phyloP scores from a whole-genome alignment of 176 grass and related monocot species.

The Juncus effusus region DNA sequence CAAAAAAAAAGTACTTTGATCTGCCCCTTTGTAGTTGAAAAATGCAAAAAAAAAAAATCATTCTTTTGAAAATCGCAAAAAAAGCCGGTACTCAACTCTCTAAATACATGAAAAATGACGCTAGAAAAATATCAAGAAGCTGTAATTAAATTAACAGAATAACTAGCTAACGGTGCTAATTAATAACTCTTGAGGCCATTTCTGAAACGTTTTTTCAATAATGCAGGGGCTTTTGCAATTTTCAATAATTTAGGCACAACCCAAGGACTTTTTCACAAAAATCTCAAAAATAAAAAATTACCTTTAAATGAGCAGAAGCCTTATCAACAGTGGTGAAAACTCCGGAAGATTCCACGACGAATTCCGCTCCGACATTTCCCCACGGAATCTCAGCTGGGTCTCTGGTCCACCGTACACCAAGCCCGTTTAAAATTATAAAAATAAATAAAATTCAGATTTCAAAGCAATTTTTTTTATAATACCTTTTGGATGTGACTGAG shows the following conservation, averaged over 20 bases:
- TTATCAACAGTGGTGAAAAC: constrained; percentile 80
- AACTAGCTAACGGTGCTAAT: too few species aligned
- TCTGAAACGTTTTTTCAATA: too few species aligned
- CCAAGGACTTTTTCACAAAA: too few species aligned
- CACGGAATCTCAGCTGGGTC: constrained; percentile 87
- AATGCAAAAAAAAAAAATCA: background rate
- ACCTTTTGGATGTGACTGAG: constrained; percentile 77
- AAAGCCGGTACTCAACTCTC: too few species aligned
- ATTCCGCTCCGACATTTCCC: constrained; percentile 78
- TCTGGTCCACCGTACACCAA: constrained; percentile 40
- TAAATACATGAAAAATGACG: too few species aligned
- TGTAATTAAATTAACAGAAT: too few species aligned
- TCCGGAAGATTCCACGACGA: constrained; percentile 94
- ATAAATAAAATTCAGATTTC: constrained; percentile 26
- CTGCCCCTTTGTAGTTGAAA: background rate
- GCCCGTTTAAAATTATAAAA: background rate
- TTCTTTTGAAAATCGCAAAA: too few species aligned
- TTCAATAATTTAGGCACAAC: too few species aligned
- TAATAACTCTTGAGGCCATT: too few species aligned
- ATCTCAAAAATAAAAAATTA: constrained; percentile 19
- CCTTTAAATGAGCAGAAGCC: constrained; percentile 90
- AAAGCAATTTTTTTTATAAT: constrained; percentile 13
- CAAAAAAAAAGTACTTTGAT: too few species aligned
- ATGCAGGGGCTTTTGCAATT: too few species aligned
- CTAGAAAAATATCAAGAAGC: too few species aligned